Evolutionary conservation across 176 grass and related monocot species (phyloP), one percentile per base, ranked within the genome.

Genomic region (Miscanthus lutarioriparius): DNA sequence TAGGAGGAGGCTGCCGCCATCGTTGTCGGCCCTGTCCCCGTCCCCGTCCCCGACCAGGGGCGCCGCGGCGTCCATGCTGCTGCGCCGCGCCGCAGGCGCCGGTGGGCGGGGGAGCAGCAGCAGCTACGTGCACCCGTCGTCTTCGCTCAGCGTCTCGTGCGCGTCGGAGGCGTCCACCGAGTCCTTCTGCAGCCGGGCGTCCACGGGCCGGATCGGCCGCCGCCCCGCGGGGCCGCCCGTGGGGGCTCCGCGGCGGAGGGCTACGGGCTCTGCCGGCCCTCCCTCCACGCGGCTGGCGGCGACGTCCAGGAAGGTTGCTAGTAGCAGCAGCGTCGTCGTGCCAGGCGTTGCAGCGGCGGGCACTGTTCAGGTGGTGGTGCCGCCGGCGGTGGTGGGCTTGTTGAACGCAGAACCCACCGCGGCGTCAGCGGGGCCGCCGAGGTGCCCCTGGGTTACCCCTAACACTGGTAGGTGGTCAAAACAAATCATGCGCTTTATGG

Each of bases 101-200:
- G 86, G 69, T 10, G 71, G 51, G n/a, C 45, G 65, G 3, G 54
- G 64, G 72, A 76, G n/a, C 23, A 23, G 69, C 62, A 81, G 40
- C 54, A 11, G 70, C 70, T 48, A 25, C 47, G 45, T 37, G 79
- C 66, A 51, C 78, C 4, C 59, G 78, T 96, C 68, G 83, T 76
- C 88, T 5, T 99, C 89, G 39, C 86, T 99, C 36, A 93, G 84
- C 65, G 93, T 89, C 35, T 96, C 96, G n/a, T 96, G 88, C 79
- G 89, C 93, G 16, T 99, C 96, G 9, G 96, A 99, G 81, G 86
- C 84, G 22, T 99, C 96, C 64, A 86, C 76, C 28, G 96, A 96
- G 63, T 96, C 96, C n/a, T 94, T 90, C 75, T 92, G 91, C 86
- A 99, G 93, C 83, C 91, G 93, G 43, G 91, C 88, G 64, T 99